A percentile compares a stretch with the other conserved stretches of the same genome.
These are phyloP conservation scores for Knufia petricola DNA, from an alignment of 2,329 filamentous ascomycete genomes.

Conservation along the genomic window DNA sequence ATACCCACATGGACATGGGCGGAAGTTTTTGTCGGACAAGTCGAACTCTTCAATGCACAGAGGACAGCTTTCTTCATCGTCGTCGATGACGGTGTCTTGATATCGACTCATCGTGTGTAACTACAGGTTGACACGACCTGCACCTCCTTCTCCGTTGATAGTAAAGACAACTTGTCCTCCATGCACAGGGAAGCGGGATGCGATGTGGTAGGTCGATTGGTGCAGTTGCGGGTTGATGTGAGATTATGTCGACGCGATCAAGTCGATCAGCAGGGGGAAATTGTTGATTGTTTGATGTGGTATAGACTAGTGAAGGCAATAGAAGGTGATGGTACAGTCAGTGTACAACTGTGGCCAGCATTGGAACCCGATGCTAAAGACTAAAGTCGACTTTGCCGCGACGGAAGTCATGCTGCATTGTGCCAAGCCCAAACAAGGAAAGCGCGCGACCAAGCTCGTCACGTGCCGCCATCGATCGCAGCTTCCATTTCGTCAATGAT, in stretches of 20 bases:
- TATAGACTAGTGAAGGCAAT: background rate
- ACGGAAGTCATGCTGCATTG: background rate
- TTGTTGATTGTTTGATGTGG: background rate
- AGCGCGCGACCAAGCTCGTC: background rate
- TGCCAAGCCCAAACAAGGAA: background rate
- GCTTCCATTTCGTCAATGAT: slow-evolving; percentile 14
- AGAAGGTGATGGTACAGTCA: slow-evolving; percentile 2
- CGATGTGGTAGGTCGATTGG: background rate
- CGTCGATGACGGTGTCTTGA: slow-evolving; percentile 41
- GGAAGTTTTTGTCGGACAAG: slow-evolving; percentile 92
- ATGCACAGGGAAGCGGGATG: slow-evolving; percentile 16
- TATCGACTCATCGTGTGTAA: slow-evolving; percentile 34
- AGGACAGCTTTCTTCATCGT: slow-evolving; percentile 49
- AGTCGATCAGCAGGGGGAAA: background rate
- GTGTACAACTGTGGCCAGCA: background rate
- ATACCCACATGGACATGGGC: slow-evolving; percentile 93
- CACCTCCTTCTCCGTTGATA: slow-evolving; percentile 20
- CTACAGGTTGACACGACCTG: slow-evolving; percentile 19
- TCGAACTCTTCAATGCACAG: slow-evolving; percentile 99
- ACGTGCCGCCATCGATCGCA: slow-evolving; percentile 1
- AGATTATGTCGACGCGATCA: background rate
- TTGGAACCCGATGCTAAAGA: background rate
- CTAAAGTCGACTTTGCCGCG: slow-evolving; percentile 5
- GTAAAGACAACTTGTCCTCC: slow-evolving; percentile 16
- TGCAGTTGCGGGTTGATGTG: background rate